Percentiles rank a stretch among this genome's conserved stretches.
phyloP scores from a whole-genome alignment of 441 rosid species.

The Lagerstroemia fauriei region DNA sequence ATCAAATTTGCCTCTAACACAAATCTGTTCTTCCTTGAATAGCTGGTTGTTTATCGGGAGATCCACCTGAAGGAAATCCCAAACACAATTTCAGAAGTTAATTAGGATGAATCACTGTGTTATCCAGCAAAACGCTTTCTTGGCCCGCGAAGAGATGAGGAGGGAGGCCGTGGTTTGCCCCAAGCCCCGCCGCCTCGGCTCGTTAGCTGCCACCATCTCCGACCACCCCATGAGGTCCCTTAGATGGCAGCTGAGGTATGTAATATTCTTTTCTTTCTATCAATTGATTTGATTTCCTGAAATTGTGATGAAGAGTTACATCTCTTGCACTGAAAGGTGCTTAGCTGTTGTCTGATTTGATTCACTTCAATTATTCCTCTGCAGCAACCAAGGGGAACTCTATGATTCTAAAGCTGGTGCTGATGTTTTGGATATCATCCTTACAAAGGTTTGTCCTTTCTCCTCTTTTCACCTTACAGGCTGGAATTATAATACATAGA shows the following conservation, averaged over 20 bases:
- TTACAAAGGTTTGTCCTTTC: constrained; percentile 53
- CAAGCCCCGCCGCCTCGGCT: constrained; percentile 69
- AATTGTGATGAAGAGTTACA: not conserved
- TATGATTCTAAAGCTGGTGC: constrained; percentile 55
- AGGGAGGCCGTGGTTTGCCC: constrained; percentile 71
- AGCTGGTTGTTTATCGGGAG: not conserved
- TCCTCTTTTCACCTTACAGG: not conserved
- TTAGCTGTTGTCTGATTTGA: not conserved
- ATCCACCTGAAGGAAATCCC: not conserved
- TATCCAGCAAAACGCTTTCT: constrained; percentile 54
- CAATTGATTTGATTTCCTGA: not conserved
- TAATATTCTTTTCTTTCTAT: not conserved
- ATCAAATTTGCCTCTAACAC: not conserved
- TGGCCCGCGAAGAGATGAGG: constrained; percentile 59
- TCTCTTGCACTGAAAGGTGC: not conserved
- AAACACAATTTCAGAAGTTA: not conserved
- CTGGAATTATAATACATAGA: not conserved
- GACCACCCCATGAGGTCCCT: constrained; percentile 59
- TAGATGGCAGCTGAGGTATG: constrained; percentile 65
- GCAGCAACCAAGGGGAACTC: constrained; percentile 65
- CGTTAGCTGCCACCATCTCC: constrained; percentile 32
- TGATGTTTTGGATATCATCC: constrained; percentile 72
- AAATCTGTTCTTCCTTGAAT: constrained; percentile 7
- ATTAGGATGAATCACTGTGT: constrained; percentile 60
- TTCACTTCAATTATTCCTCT: constrained; percentile 1